These are phyloP conservation scores for Syzygium aromaticum DNA, from an alignment of 345 rosid genomes.

Conservation along the genomic window DNA sequence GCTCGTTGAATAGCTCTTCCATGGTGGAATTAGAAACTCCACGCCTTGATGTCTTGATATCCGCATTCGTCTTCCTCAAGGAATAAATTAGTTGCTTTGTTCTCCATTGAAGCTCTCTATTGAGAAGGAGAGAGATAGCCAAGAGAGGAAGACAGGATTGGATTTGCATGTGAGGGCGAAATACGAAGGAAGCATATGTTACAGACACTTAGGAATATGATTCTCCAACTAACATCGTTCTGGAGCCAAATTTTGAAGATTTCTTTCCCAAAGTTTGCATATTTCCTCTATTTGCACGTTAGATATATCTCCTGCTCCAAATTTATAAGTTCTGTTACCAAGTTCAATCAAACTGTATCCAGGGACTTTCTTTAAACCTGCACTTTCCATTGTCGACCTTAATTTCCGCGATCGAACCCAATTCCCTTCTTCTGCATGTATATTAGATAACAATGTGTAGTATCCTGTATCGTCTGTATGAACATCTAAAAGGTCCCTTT, in stretches of 20 bases:
- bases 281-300: background rate
- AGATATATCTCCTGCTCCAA: constrained; percentile 14
- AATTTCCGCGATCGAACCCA: constrained; percentile 49
- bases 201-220: background rate
- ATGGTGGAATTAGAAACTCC: background rate
- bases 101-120: background rate
- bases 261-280: background rate
- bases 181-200: background rate
- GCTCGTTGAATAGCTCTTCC: background rate
- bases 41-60: background rate
- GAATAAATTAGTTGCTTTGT: background rate
- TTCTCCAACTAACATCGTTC: background rate
- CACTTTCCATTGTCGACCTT: constrained; percentile 34
- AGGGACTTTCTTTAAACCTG: constrained; percentile 51
- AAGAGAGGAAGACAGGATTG: background rate
- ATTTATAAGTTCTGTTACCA: constrained; percentile 9
- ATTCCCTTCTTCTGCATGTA: constrained; percentile 69
- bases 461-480: constrained; percentile 56
- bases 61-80: background rate
- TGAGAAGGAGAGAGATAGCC: background rate
- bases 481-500: constrained; percentile 27
- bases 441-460: constrained; percentile 57
- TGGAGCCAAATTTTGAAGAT: background rate
- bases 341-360: constrained; percentile 49
- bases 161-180: background rate